phyloP scores from a whole-genome alignment of 2,329 filamentous ascomycete species.

The Exophiala oligosperma region DNA sequence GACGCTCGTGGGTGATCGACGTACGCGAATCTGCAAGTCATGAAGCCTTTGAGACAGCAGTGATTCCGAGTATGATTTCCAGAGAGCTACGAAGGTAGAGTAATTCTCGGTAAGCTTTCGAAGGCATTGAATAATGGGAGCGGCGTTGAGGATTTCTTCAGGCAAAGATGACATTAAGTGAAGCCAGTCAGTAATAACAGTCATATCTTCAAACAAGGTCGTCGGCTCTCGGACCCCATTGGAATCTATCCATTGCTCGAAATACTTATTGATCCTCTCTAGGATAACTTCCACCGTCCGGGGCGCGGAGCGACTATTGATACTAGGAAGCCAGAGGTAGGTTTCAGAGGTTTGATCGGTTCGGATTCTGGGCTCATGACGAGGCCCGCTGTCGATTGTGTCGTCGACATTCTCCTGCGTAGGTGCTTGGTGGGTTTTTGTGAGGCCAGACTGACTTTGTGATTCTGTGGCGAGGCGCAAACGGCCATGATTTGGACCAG shows the following conservation, averaged over 20 bases:
- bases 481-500: background rate
- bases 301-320: conserved; percentile 1
- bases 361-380: background rate
- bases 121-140: background rate
- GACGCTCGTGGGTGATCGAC: background rate
- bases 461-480: background rate
- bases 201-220: conserved; percentile 15
- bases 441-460: background rate
- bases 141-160: background rate
- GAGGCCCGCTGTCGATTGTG: background rate
- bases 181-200: conserved; percentile 5
- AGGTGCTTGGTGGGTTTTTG: background rate
- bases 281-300: conserved; percentile 2
- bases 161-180: conserved; percentile 3
- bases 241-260: conserved; percentile 6
- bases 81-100: conserved; percentile 1
- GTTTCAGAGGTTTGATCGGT: background rate
- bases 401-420: background rate
- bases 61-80: background rate
- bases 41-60: conserved; percentile 4
- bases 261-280: conserved; percentile 7
- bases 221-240: background rate
- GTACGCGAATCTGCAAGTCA: background rate
- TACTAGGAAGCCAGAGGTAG: conserved; percentile 1
- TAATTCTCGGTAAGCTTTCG: background rate